These are phyloP conservation scores for Colletotrichum karsti DNA, from an alignment of 2,329 filamentous ascomycete species.

Conservation along the genomic window DNA sequence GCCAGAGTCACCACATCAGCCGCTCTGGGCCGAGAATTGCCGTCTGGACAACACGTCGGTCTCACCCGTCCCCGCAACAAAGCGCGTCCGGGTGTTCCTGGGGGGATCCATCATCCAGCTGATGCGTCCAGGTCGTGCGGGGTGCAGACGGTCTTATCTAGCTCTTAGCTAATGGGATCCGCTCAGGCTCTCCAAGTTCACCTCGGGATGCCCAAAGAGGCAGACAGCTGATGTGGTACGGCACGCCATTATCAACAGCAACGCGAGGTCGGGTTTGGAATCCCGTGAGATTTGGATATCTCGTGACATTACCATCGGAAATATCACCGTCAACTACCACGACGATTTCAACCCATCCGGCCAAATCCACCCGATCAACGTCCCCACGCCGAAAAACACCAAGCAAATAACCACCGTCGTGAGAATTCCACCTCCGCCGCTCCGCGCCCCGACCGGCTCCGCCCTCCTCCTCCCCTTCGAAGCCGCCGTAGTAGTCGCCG, in stretches of 20 bases:
- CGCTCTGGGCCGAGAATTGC: conserved; percentile 5
- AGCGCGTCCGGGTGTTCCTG: conserved; percentile 19
- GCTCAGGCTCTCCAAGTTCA: background rate
- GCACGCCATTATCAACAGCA: background rate
- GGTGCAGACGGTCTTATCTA: conserved; percentile 15
- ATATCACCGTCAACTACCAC: background rate
- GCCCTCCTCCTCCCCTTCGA: background rate
- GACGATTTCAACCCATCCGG: conserved; percentile 10
- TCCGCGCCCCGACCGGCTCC: background rate
- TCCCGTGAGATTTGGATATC: background rate
- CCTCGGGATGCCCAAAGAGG: background rate
- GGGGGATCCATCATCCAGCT: conserved; percentile 11
- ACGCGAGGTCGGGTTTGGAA: background rate
- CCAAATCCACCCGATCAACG: conserved; percentile 20
- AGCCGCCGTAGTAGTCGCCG: background rate
- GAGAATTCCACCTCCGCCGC: background rate
- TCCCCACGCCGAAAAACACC: conserved; percentile 1
- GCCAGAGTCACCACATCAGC: background rate
- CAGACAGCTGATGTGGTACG: background rate
- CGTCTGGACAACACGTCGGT: background rate
- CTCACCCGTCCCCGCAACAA: conserved; percentile 10
- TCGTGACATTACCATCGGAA: background rate
- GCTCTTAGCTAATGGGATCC: conserved; percentile 25
- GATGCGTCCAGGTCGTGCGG: conserved; percentile 18
- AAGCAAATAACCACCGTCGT: background rate